A percentile compares a stretch with the other conserved stretches of the same genome.
Evolutionary conservation across 1,139 yeast species (phyloP).

Genomic region (Meyerozyma sp.): DNA sequence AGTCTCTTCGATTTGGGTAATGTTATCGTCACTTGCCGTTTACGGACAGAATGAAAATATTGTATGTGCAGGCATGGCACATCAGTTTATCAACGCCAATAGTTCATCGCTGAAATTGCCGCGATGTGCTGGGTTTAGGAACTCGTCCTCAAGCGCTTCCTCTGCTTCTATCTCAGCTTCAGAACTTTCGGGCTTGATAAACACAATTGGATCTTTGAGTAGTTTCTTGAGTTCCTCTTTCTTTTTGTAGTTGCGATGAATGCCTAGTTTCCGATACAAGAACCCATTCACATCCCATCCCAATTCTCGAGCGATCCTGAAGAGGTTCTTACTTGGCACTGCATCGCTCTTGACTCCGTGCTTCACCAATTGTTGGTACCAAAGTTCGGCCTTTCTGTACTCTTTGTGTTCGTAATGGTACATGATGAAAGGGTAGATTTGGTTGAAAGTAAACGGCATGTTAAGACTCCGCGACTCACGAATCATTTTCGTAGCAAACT

Average conservation of each 20-base stretch:
- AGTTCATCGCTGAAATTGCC: slow-evolving; percentile 1
- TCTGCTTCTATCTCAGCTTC: slow-evolving; percentile 5
- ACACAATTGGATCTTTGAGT: slow-evolving; percentile 17
- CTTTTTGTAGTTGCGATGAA: slow-evolving; percentile 18
- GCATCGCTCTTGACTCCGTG: slow-evolving; percentile 26
- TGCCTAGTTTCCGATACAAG: slow-evolving; percentile 22
- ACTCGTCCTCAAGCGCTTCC: slow-evolving; percentile 17
- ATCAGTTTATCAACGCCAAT: not conserved
- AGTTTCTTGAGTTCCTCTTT: slow-evolving; percentile 17
- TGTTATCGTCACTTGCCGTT: not conserved
- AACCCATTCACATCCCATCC: slow-evolving; percentile 33
- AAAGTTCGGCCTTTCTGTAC: slow-evolving; percentile 24
- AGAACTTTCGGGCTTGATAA: slow-evolving; percentile 11
- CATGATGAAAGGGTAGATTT: slow-evolving; percentile 35
- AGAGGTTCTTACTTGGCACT: slow-evolving; percentile 26
- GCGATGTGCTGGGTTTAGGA: slow-evolving; percentile 1
- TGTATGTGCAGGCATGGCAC: not conserved
- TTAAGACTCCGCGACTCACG: slow-evolving; percentile 19
- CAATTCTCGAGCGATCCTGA: slow-evolving; percentile 30
- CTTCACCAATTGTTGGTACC: slow-evolving; percentile 34
- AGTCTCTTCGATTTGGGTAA: not conserved
- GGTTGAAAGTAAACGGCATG: slow-evolving; percentile 36
- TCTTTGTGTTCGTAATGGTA: slow-evolving; percentile 32
- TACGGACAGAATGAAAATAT: not conserved
- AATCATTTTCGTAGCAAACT: slow-evolving; percentile 29